These are phyloP conservation scores for Trichoderma sp. DNA, from an alignment of 2,329 filamentous ascomycete genomes.

Conservation along the genomic window DNA sequence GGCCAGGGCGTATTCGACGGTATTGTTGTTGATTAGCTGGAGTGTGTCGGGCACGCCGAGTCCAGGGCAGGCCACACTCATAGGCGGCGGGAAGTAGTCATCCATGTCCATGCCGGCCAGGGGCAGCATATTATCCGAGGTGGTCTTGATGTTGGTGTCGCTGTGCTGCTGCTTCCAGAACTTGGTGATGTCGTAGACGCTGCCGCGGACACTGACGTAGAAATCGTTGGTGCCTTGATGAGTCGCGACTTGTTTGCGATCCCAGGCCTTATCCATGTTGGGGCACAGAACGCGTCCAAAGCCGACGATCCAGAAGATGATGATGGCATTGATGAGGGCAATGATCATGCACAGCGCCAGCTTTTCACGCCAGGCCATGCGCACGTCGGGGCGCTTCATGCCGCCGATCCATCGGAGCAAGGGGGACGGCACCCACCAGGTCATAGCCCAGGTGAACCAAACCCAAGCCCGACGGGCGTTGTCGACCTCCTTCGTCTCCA, in stretches of 20 bases:
- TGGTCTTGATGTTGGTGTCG: conserved; percentile 65
- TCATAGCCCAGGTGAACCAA: conserved; percentile 77
- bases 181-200: conserved; percentile 87
- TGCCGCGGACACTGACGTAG: conserved; percentile 83
- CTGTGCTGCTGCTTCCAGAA: conserved; percentile 88
- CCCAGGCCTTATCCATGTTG: conserved; percentile 89
- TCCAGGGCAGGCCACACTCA: conserved; percentile 72
- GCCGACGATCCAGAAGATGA: conserved; percentile 90
- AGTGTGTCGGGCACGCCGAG: conserved; percentile 64
- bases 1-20: conserved; percentile 57
- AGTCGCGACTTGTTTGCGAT: conserved; percentile 64
- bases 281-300: conserved; percentile 88
- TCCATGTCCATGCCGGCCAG: conserved; percentile 80
- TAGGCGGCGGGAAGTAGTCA: conserved; percentile 80
- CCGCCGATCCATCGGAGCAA: conserved; percentile 78
- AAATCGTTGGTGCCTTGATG: conserved; percentile 77
- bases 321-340: conserved; percentile 72
- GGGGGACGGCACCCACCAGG: conserved; percentile 93
- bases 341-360: conserved; percentile 81
- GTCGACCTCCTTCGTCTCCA: conserved; percentile 70
- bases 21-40: conserved; percentile 65
- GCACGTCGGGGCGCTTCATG: conserved; percentile 96
- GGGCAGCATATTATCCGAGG: conserved; percentile 67
- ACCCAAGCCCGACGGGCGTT: conserved; percentile 76
- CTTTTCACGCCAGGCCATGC: conserved; percentile 97